These are phyloP conservation scores for Pythium rhizo-oryzae DNA, from an alignment of 352 stramenopile species.

Conservation along the genomic window DNA sequence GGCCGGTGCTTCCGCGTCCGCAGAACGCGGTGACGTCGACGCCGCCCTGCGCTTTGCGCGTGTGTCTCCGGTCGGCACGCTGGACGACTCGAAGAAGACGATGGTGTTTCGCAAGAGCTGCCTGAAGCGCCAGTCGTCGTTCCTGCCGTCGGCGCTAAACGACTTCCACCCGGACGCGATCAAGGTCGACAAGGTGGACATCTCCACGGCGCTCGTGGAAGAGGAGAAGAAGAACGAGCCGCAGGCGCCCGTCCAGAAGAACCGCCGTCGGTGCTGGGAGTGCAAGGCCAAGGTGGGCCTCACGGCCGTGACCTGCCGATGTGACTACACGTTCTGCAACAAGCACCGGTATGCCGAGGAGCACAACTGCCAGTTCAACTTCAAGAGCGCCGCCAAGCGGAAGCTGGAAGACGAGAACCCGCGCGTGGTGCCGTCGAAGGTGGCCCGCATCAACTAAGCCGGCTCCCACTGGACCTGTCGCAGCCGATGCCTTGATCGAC, in stretches of 20 bases:
- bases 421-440: conserved; percentile 74
- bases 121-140: conserved; percentile 67
- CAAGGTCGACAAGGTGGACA: conserved; percentile 22
- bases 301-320: conserved; percentile 87
- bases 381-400: conserved; percentile 80
- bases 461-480: neutral
- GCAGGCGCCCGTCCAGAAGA: conserved; percentile 70
- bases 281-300: conserved; percentile 88
- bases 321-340: conserved; percentile 90
- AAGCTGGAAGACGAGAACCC: conserved; percentile 86
- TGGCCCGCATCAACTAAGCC: conserved; percentile 85
- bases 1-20: conserved; percentile 18
- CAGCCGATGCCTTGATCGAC: neutral
- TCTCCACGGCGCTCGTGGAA: neutral
- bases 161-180: conserved; percentile 14
- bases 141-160: conserved; percentile 35
- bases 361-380: conserved; percentile 89
- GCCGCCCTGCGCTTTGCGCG: conserved; percentile 37
- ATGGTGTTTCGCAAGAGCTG: conserved; percentile 69
- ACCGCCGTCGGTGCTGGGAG: conserved; percentile 86
- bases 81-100: conserved; percentile 57
- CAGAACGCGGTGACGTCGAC: conserved; percentile 17
- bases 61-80: conserved; percentile 40
- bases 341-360: conserved; percentile 91
- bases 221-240: conserved; percentile 24